These are phyloP conservation scores for Coemansia furcata DNA, from an alignment of 192 early-diverging fungal species.

Conservation along the genomic window DNA sequence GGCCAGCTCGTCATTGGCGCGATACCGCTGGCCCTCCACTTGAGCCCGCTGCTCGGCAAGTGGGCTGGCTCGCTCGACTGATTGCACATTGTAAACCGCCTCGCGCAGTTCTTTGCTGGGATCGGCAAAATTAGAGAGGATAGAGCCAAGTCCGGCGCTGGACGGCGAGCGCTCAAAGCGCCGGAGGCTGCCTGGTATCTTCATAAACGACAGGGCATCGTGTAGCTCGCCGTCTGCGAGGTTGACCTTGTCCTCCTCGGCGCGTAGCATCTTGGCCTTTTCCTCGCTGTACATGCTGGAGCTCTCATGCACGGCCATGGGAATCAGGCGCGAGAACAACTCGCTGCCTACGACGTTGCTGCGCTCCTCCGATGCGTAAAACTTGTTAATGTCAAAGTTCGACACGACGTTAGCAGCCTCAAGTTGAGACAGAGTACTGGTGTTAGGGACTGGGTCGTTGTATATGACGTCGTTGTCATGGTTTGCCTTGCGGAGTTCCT, in stretches of 20 bases:
- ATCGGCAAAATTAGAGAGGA: slow-evolving; percentile 56
- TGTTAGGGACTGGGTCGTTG: slow-evolving; percentile 80
- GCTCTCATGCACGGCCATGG: slow-evolving; percentile 91
- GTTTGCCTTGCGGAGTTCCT: slow-evolving; percentile 64
- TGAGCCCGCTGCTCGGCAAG: slow-evolving; percentile 59
- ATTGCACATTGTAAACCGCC: slow-evolving; percentile 60
- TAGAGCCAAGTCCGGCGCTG: slow-evolving; percentile 11
- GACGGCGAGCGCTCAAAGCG: slow-evolving; percentile 69
- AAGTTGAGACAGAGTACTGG: slow-evolving; percentile 72
- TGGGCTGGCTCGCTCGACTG: slow-evolving; percentile 54
- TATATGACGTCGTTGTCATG: slow-evolving; percentile 98
- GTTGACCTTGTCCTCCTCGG: slow-evolving; percentile 75
- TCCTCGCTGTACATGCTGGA: slow-evolving; percentile 94
- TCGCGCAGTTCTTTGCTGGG: slow-evolving; percentile 62
- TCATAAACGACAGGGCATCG: slow-evolving; percentile 82
- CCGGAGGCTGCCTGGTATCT: slow-evolving; percentile 71
- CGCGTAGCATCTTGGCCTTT: slow-evolving; percentile 87
- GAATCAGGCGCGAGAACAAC: slow-evolving; percentile 85
- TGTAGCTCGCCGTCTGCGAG: slow-evolving; percentile 81
- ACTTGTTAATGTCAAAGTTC: slow-evolving; percentile 81
- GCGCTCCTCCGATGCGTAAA: slow-evolving; percentile 68
- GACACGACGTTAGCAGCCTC: slow-evolving; percentile 55
- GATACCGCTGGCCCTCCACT: slow-evolving; percentile 65
- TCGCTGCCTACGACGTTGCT: slow-evolving; percentile 84
- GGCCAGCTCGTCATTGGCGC: slow-evolving; percentile 65